Conservation (phyloP, 2,329 filamentous ascomycete genomes). For the Trichoderma sp. region DNA sequence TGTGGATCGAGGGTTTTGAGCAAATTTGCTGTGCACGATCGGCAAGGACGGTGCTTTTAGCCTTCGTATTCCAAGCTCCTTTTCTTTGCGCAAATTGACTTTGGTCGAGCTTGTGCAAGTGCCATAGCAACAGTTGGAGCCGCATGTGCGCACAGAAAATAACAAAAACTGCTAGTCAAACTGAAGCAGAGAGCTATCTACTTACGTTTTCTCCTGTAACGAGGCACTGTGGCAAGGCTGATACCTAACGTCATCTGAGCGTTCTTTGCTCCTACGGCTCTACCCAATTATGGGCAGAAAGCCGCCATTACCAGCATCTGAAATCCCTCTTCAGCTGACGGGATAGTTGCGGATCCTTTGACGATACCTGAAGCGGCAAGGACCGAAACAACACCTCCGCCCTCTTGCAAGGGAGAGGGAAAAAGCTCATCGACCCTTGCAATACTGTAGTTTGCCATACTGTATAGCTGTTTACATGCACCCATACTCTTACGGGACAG, state of each 20-base stretch:
- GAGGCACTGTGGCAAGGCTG: conserved; percentile 6
- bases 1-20: neutral
- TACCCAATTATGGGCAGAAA: neutral
- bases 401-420: conserved; percentile 10
- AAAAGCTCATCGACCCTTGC: conserved; percentile 5
- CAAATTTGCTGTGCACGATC: neutral
- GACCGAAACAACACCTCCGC: conserved; percentile 14
- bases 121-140: neutral
- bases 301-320: neutral
- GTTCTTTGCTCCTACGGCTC: neutral
- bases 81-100: neutral
- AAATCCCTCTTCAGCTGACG: conserved; percentile 21
- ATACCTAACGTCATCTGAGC: conserved; percentile 14
- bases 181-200: conserved; percentile 5
- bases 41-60: conserved; percentile 1
- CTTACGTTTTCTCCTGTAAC: neutral
- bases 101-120: neutral
- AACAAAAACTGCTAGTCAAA: neutral
- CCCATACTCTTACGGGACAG: conserved; percentile 30
- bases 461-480: neutral
- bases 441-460: neutral
- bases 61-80: neutral
- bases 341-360: conserved; percentile 6
- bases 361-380: conserved; percentile 20
- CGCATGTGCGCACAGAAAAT: neutral